Base-by-base conservation (phyloP, 805 yeast species). In the Barnettozyma populi region DNA sequence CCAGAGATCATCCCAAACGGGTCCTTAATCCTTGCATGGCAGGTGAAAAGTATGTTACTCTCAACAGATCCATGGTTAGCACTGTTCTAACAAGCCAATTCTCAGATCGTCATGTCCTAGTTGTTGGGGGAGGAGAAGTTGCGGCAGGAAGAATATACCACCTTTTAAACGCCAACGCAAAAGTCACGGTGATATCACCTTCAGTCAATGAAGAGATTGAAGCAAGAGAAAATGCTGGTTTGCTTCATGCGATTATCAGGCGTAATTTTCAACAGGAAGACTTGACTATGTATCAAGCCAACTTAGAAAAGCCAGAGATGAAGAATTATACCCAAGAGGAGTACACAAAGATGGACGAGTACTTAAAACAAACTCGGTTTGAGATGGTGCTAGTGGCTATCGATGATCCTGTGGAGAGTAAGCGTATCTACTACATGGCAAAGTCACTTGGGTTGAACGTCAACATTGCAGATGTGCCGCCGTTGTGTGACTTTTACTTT, bases 381-480 rank as follows among this genome's bases (percentile, higher is more conserved):
- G 80, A 82, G 5, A 66, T 82, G 65, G 90, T 86, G 2, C 70
- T 87, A 44, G 82, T 87, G 13, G 87, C 92, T 44, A 76, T 88
- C 36, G 88, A 85, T 61, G 89, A 85, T 59, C 85, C 85, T 46
- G 71, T 68, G 11, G 66, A 76, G 43, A 79, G 87, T 31, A 69
- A 74, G 20, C 64, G 67, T 52, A 79, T 87, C 19, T 86, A 82
- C 60, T 73, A 76, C 51, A 65, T 71, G 51, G 65, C 73, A 51
- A 68, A 73, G 53, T 56, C 63, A 43, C 56, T 70, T 39, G 66
- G 79, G 48, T 54, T 88, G 62, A 78, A 79, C 23, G 88, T 85
- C 21, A 87, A 87, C 59, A 82, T 86, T 36, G 95, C 95, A 1
- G 96, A 87, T 62, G 84, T 84, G 52, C 95, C 95, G 3, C 75